Evolutionary conservation across 148 eudicot species (phyloP).

Genomic region (Vaccinium vitisidaea): DNA sequence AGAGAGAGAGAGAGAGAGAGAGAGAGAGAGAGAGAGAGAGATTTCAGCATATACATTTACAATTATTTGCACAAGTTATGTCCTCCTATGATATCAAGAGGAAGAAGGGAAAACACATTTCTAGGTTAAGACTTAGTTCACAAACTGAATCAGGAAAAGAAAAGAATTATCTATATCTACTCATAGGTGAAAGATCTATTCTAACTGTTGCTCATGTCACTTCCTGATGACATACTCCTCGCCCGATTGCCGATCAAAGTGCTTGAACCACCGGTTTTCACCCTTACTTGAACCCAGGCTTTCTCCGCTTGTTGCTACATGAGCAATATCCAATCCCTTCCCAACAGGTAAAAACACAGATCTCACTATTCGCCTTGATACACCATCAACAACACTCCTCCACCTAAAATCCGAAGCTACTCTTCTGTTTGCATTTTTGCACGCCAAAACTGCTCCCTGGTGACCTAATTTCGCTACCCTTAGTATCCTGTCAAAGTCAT

Average conservation of each 20-base stretch:
- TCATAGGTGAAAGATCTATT: too few species aligned
- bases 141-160: neutral
- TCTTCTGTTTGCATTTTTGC: slow-evolving; percentile 59
- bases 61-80: neutral
- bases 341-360: slow-evolving; percentile 79
- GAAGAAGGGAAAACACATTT: neutral
- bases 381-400: slow-evolving; percentile 49
- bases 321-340: slow-evolving; percentile 56
- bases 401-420: slow-evolving; percentile 51
- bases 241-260: slow-evolving; percentile 36
- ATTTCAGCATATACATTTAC: neutral
- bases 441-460: slow-evolving; percentile 77
- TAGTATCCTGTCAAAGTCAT: slow-evolving; percentile 44
- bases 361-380: slow-evolving; percentile 54
- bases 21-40: neutral
- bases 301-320: slow-evolving; percentile 51
- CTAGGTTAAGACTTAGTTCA: neutral
- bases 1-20: neutral
- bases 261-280: slow-evolving; percentile 59
- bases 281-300: slow-evolving; percentile 9
- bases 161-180: too few species aligned
- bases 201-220: neutral
- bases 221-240: slow-evolving; percentile 11
- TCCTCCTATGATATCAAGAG: neutral
- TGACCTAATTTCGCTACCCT: slow-evolving; percentile 53